Conservation (phyloP, 768 basidiomycete species). For the Astraeus odoratus region DNA sequence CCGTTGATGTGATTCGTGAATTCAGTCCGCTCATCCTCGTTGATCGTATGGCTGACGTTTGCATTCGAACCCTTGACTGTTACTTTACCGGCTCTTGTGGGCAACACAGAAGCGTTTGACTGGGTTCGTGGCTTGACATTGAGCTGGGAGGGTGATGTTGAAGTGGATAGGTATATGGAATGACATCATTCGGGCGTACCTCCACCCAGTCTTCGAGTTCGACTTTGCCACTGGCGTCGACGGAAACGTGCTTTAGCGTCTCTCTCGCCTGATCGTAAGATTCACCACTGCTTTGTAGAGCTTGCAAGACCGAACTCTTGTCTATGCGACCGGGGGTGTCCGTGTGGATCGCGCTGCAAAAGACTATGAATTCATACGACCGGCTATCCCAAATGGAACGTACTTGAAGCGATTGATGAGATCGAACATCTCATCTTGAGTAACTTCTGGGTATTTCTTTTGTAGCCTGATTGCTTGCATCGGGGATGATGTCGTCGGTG, state of each 20-base stretch:
- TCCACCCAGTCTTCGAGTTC: constrained; percentile 99
- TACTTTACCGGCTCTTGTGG: constrained; percentile 79
- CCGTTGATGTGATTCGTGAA: constrained; percentile 99
- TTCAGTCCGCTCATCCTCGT: constrained; percentile 90
- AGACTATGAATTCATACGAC: constrained; percentile 1
- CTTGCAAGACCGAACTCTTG: constrained; percentile 74
- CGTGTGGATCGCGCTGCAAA: constrained; percentile 58
- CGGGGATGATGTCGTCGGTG: constrained; percentile 16
- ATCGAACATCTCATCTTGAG: constrained; percentile 90
- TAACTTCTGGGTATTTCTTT: constrained; percentile 88
- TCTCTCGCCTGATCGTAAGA: constrained; percentile 87
- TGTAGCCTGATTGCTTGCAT: constrained; percentile 86
- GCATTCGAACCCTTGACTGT: constrained; percentile 92
- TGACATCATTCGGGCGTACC: constrained; percentile 41
- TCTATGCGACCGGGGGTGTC: constrained; percentile 79
- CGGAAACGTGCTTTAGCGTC: constrained; percentile 87
- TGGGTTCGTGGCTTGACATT: constrained; percentile 71
- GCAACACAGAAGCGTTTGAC: constrained; percentile 36
- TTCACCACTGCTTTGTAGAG: constrained; percentile 73
- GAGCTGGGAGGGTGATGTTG: constrained; percentile 39
- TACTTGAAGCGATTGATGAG: constrained; percentile 96
- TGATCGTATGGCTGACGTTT: constrained; percentile 94
- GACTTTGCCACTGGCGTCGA: constrained; percentile 93
- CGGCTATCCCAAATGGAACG: constrained; percentile 25
- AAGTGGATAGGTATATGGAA: constrained; percentile 9